These are phyloP conservation scores for Apophysomyces variabilis DNA, from an alignment of 371 early-diverging fungal genomes.

Conservation along the genomic window DNA sequence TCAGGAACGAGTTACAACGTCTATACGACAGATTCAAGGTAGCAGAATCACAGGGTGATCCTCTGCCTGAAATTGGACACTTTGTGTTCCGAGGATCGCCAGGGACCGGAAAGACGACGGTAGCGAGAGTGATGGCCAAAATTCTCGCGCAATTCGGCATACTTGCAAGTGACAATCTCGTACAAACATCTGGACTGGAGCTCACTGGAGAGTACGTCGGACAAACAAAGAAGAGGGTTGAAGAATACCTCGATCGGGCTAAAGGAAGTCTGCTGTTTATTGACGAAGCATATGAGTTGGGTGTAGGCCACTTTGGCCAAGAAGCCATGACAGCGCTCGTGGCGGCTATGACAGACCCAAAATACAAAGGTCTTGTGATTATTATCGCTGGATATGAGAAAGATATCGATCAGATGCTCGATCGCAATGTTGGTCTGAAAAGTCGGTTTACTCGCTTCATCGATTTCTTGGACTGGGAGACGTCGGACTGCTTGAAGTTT, in stretches of 20 bases:
- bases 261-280: not conserved
- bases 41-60: not conserved
- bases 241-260: not conserved
- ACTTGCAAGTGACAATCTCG: conserved; percentile 1
- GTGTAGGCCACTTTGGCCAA: not conserved
- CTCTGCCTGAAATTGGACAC: not conserved
- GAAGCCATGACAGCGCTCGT: conserved; percentile 1
- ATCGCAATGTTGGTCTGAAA: conserved; percentile 1
- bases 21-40: conserved; percentile 2
- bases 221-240: not conserved
- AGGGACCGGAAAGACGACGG: conserved; percentile 2
- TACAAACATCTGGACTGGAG: not conserved
- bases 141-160: conserved; percentile 4
- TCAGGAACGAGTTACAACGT: not conserved
- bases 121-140: conserved; percentile 1
- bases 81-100: conserved; percentile 8
- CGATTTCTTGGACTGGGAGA: conserved; percentile 4
- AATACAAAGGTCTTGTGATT: conserved; percentile 1
- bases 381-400: not conserved
- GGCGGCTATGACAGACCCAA: not conserved
- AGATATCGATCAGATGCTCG: not conserved
- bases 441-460: conserved; percentile 6
- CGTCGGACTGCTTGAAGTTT: conserved; percentile 2
- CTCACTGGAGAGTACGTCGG: conserved; percentile 1
- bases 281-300: conserved; percentile 5